A percentile compares a stretch with the other conserved stretches of the same genome.
These are phyloP conservation scores for Cystobasidium tubakii DNA, from an alignment of 768 basidiomycete species.

Conservation along the genomic window DNA sequence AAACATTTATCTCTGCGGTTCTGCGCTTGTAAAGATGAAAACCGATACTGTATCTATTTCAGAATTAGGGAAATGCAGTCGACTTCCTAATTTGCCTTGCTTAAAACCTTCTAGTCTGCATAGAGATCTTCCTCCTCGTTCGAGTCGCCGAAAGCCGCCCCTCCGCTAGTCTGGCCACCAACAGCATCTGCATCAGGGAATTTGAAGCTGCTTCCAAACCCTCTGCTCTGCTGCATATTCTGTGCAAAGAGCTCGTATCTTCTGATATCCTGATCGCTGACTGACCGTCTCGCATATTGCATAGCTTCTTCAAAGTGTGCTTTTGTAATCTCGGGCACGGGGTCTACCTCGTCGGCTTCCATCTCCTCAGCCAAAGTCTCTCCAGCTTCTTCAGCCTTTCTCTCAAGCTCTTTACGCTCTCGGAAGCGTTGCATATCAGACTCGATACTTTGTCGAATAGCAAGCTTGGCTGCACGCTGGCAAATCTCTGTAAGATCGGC, in stretches of 20 bases:
- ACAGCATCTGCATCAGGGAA: constrained; percentile 74
- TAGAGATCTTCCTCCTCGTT: constrained; percentile 45
- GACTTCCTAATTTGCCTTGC: too few relatives aligned
- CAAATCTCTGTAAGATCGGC: constrained; percentile 99
- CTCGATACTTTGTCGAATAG: constrained; percentile 91
- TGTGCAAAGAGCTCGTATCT: constrained; percentile 98
- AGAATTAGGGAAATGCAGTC: too few relatives aligned
- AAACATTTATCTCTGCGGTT: neutral
- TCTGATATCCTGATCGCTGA: constrained; percentile 91
- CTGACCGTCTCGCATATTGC: constrained; percentile 92
- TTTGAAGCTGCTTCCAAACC: constrained; percentile 92
- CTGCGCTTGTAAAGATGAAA: too few relatives aligned
- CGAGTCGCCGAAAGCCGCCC: constrained; percentile 47
- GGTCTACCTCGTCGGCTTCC: constrained; percentile 77
- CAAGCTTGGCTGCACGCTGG: constrained; percentile 92
- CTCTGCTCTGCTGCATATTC: constrained; percentile 71
- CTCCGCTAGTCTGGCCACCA: constrained; percentile 40
- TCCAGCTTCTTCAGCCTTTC: constrained; percentile 61
- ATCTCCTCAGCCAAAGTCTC: constrained; percentile 59
- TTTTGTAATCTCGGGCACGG: constrained; percentile 59
- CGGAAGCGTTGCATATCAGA: constrained; percentile 72
- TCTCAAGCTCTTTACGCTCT: constrained; percentile 75
- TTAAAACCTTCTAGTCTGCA: constrained; percentile 9
- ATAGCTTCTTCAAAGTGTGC: constrained; percentile 99
- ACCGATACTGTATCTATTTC: too few relatives aligned